Evolutionary conservation across 2,329 filamentous ascomycete species (phyloP).

Genomic region (Apiospora sp.): DNA sequence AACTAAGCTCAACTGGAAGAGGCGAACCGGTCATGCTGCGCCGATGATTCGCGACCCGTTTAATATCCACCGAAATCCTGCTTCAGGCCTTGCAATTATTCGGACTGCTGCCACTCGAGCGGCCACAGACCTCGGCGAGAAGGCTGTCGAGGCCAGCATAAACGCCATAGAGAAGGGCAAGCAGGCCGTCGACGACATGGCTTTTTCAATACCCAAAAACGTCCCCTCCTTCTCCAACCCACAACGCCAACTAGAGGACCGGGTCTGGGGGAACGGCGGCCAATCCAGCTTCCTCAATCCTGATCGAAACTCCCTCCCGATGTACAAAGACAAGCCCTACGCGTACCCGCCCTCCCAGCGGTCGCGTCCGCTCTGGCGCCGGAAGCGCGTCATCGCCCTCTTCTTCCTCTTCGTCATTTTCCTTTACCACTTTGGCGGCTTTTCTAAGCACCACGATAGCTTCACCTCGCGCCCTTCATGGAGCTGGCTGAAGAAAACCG

Average conservation of each 20-base stretch:
- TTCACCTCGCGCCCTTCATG: slow-evolving; percentile 55
- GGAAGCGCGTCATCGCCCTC: slow-evolving; percentile 66
- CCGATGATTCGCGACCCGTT: slow-evolving; percentile 52
- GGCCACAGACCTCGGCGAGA: slow-evolving; percentile 53
- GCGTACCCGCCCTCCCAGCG: slow-evolving; percentile 68
- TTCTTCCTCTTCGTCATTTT: slow-evolving; percentile 61
- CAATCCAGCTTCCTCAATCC: slow-evolving; percentile 49
- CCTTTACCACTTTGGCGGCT: slow-evolving; percentile 76
- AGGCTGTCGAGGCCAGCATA: slow-evolving; percentile 57
- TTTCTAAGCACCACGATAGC: slow-evolving; percentile 49
- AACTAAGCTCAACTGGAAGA: slow-evolving; percentile 3
- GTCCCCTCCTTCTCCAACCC: slow-evolving; percentile 73
- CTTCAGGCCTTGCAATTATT: slow-evolving; percentile 49
- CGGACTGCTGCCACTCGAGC: slow-evolving; percentile 56
- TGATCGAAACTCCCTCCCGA: slow-evolving; percentile 66
- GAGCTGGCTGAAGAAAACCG: slow-evolving; percentile 63
- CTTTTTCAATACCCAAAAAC: slow-evolving; percentile 73
- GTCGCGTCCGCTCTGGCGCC: slow-evolving; percentile 66
- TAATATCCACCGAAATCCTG: slow-evolving; percentile 47
- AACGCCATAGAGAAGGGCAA: slow-evolving; percentile 55
- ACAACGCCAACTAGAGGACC: slow-evolving; percentile 71
- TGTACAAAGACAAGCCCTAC: slow-evolving; percentile 99
- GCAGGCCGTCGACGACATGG: slow-evolving; percentile 58
- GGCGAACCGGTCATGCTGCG: slow-evolving; percentile 12
- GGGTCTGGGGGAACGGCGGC: slow-evolving; percentile 64